Evolutionary conservation across 2,329 filamentous ascomycete species (phyloP), one percentile per base, ranked within the genome.

Genomic region (Penicillium fuscoglaucum): DNA sequence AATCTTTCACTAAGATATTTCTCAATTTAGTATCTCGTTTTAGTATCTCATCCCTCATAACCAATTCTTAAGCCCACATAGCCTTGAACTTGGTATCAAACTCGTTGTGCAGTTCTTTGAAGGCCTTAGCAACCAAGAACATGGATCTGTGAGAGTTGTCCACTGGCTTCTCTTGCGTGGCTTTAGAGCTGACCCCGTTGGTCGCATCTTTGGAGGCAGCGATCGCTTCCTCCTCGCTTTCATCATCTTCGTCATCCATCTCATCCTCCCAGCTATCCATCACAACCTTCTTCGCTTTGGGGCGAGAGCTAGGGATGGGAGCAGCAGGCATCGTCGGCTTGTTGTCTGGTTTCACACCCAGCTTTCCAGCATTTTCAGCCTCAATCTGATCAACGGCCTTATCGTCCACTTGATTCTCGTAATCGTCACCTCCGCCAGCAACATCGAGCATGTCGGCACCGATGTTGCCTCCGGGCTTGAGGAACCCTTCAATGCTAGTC

Each of bases 1-100:
- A 19, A 17, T 33, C 45, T 26, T 9, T n/a, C 19, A 35, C 31
- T 35, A 6, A 26, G 31, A 48, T 35, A 26, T n/a, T 13, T 48
- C 7, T 48, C 31, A 48, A 48, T 48, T 48, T 48, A 26, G 9
- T n/a, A 48, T 48, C 13, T 24, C 8, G 15, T 17, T 17, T 1
- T 35, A 35, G 19, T 12, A 24, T 26, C 13, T 26, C 12, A 37
- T 37, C 29, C 9, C 7, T 35, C 46, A 37, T 6, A 26, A n/a
- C 3, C 6, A 9, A 17, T 13, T 29, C 28, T 35, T 56, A 74
- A 7, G 72, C 71, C 61, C 68, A 74, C 53, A 72, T 74, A 13
- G 63, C 66, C 37, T 58, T 65, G 63, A 76, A 76, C 46, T 75
- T 75, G 33, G 39, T 53, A 50, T 76, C 65, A 53, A 76, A 76